Evolutionary conservation across 2,329 filamentous ascomycete genomes (phyloP).

Genomic region (Teratosphaeriaceae sp.): DNA sequence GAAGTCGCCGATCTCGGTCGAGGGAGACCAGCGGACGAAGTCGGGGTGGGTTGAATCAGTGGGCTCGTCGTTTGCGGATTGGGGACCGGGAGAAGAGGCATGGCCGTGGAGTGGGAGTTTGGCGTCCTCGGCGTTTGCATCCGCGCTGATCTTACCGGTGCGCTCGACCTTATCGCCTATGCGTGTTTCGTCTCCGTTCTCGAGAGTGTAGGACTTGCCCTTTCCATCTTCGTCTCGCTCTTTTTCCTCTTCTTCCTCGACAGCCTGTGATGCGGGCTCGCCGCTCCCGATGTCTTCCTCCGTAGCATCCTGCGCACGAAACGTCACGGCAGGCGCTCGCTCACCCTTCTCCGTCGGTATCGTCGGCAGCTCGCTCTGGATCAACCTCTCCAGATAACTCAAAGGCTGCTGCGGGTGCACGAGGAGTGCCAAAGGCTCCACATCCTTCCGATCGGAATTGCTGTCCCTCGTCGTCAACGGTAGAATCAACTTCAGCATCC

Average conservation of each 20-base stretch:
- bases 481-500: conserved; percentile 72
- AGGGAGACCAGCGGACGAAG: conserved; percentile 82
- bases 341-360: conserved; percentile 53
- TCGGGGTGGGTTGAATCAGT: conserved; percentile 42
- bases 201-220: too few species aligned
- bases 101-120: conserved; percentile 50
- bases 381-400: conserved; percentile 81
- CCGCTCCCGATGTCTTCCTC: conserved; percentile 44
- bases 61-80: background rate
- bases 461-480: conserved; percentile 60
- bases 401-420: conserved; percentile 87
- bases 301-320: conserved; percentile 70
- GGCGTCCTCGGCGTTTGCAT: too few species aligned
- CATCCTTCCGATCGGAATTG: conserved; percentile 56
- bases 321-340: conserved; percentile 66
- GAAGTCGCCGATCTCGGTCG: conserved; percentile 89
- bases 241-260: conserved; percentile 25
- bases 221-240: conserved; percentile 33
- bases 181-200: conserved; percentile 43
- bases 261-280: conserved; percentile 30
- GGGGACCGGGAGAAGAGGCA: too few species aligned
- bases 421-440: conserved; percentile 79
- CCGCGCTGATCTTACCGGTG: conserved; percentile 36
- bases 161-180: conserved; percentile 44
- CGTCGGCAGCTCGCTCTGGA: conserved; percentile 77